Percentiles rank a stretch among this genome's conserved stretches.
Conservation (phyloP, 495 filamentous ascomycete genomes). For the Pyronema domesticum region DNA sequence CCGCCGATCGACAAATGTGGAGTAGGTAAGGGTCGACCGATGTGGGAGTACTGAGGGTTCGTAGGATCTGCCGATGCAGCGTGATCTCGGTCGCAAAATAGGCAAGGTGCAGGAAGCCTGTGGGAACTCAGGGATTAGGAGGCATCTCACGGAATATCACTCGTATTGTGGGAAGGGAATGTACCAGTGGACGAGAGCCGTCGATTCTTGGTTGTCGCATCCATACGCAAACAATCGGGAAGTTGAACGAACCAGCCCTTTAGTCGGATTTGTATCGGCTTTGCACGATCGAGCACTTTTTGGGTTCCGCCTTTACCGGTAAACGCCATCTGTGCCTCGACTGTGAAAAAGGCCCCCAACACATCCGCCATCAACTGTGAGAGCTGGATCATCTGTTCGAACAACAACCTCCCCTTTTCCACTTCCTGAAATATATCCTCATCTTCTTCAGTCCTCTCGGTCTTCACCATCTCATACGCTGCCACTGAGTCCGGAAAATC, state of each 20-base stretch:
- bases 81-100: conserved; percentile 77
- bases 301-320: conserved; percentile 28
- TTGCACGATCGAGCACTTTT: conserved; percentile 52
- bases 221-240: conserved; percentile 49
- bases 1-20: conserved; percentile 87
- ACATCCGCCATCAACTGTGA: conserved; percentile 63
- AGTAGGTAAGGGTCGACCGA: conserved; percentile 53
- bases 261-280: conserved; percentile 65
- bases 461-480: neutral
- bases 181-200: conserved; percentile 30
- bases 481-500: conserved; percentile 40
- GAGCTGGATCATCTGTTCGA: conserved; percentile 55
- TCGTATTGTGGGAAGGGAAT: neutral
- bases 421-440: conserved; percentile 41
- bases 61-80: conserved; percentile 64
- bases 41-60: conserved; percentile 30
- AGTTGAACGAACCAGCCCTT: conserved; percentile 62
- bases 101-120: conserved; percentile 62
- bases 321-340: conserved; percentile 26
- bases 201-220: conserved; percentile 26
- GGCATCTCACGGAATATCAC: conserved; percentile 17
- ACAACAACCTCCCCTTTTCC: conserved; percentile 49
- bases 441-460: conserved; percentile 34
- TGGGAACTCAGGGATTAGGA: conserved; percentile 21
- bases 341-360: conserved; percentile 55